Evolutionary conservation across 345 rosid species (phyloP).

Genomic region (Populus nigra): DNA sequence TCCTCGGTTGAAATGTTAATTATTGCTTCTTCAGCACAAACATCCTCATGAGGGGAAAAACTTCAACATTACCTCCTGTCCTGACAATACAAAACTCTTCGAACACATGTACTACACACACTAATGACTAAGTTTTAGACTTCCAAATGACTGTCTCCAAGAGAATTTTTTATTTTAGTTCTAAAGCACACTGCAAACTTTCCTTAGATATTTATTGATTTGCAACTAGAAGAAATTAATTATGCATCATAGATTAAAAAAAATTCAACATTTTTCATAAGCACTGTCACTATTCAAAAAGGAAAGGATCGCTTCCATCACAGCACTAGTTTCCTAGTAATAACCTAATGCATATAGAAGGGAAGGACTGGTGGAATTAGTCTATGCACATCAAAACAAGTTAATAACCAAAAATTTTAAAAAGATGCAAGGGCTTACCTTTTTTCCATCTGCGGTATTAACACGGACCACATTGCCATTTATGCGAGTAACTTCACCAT

Average conservation of each 20-base stretch:
- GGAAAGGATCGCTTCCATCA: too few relatives aligned
- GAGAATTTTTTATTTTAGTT: too few relatives aligned
- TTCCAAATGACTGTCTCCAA: not conserved
- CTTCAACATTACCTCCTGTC: not conserved
- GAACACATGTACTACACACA: not conserved
- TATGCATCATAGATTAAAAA: too few relatives aligned
- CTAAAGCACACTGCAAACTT: too few relatives aligned
- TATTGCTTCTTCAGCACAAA: not conserved
- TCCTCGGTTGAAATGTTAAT: not conserved
- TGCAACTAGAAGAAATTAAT: too few relatives aligned
- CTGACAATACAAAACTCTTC: not conserved
- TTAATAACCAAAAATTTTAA: not conserved
- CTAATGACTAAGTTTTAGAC: too few relatives aligned
- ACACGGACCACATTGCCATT: constrained; percentile 49
- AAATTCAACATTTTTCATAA: too few relatives aligned
- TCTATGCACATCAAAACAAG: not conserved
- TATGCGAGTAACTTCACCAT: constrained; percentile 63
- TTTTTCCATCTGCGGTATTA: constrained; percentile 50
- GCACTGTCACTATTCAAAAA: too few relatives aligned
- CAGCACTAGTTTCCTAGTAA: not conserved
- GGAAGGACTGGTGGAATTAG: not conserved
- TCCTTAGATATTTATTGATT: too few relatives aligned
- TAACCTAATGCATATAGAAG: not conserved
- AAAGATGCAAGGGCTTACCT: constrained; percentile 35
- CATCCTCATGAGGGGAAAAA: not conserved